Evolutionary conservation across 495 filamentous ascomycete species (phyloP).

Genomic region (Pseudoneurospora amorphoporcata): DNA sequence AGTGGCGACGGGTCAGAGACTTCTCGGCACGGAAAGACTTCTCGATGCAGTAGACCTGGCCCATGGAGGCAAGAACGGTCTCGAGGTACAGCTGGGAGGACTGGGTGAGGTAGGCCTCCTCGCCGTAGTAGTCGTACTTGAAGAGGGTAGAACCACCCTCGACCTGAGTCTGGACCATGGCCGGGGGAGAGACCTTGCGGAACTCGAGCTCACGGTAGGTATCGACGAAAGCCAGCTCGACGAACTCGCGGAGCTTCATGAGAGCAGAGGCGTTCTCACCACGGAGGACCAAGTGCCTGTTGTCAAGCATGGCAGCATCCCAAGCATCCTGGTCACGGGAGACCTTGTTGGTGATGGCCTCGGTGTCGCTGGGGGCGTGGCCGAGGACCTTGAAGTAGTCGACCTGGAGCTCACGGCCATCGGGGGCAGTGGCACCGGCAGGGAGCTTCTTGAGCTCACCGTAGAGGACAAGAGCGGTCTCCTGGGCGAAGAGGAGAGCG

Average conservation of each 20-base stretch:
- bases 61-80: conserved; percentile 80
- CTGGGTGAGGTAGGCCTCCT: conserved; percentile 90
- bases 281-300: conserved; percentile 83
- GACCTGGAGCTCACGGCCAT: conserved; percentile 84
- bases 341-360: conserved; percentile 88
- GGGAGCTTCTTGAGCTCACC: conserved; percentile 86
- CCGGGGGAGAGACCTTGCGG: conserved; percentile 82
- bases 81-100: conserved; percentile 98
- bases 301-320: conserved; percentile 77
- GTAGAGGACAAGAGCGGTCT: conserved; percentile 77
- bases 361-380: conserved; percentile 76
- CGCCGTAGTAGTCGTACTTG: conserved; percentile 87
- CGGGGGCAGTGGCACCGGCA: conserved; percentile 66
- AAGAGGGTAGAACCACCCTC: conserved; percentile 95
- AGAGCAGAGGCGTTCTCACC: conserved; percentile 80
- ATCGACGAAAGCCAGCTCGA: conserved; percentile 73
- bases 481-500: conserved; percentile 75
- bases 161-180: conserved; percentile 97
- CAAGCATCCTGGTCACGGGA: conserved; percentile 56
- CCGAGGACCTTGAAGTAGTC: conserved; percentile 88
- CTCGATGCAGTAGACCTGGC: conserved; percentile 94
- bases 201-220: conserved; percentile 70
- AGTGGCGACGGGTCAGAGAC: conserved; percentile 83
- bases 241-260: conserved; percentile 81
- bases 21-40: conserved; percentile 98